A percentile compares a stretch with the other conserved stretches of the same genome.
Conservation (phyloP, 768 basidiomycete genomes). For the Lanmaoa rubissima region DNA sequence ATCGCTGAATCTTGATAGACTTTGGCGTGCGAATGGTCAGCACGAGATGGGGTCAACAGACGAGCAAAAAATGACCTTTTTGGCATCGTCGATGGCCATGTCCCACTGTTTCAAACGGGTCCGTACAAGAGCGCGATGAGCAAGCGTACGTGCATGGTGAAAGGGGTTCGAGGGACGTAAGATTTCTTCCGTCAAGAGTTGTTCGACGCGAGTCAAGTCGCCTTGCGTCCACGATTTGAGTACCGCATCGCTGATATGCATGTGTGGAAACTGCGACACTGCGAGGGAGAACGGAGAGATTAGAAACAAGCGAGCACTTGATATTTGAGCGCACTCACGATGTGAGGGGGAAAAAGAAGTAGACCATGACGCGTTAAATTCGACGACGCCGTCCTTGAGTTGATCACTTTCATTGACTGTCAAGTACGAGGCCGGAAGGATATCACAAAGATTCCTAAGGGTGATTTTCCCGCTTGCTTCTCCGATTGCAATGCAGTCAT, state of each 20-base stretch:
- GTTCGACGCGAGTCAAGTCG: not conserved
- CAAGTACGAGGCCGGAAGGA: not conserved
- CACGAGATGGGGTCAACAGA: too few species aligned
- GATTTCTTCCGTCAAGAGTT: not conserved
- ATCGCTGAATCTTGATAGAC: slow-evolving; percentile 10
- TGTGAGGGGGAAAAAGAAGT: too few species aligned
- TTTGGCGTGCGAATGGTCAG: not conserved
- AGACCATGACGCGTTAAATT: not conserved
- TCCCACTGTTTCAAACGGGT: not conserved
- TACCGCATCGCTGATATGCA: not conserved
- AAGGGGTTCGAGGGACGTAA: not conserved
- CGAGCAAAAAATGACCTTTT: not conserved
- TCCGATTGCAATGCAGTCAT: not conserved
- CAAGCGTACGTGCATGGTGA: not conserved
- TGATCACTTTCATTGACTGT: not conserved
- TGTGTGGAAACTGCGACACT: not conserved
- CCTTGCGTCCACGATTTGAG: not conserved
- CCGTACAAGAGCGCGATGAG: not conserved
- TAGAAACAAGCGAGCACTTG: not conserved
- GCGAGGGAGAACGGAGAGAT: not conserved
- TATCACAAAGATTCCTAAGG: not conserved
- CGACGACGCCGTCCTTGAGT: too few species aligned
- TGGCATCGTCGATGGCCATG: slow-evolving; percentile 3
- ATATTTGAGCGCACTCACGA: not conserved
- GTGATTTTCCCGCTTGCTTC: not conserved